Conservation (phyloP, 345 rosid genomes). For the Aquilaria sinensis region DNA sequence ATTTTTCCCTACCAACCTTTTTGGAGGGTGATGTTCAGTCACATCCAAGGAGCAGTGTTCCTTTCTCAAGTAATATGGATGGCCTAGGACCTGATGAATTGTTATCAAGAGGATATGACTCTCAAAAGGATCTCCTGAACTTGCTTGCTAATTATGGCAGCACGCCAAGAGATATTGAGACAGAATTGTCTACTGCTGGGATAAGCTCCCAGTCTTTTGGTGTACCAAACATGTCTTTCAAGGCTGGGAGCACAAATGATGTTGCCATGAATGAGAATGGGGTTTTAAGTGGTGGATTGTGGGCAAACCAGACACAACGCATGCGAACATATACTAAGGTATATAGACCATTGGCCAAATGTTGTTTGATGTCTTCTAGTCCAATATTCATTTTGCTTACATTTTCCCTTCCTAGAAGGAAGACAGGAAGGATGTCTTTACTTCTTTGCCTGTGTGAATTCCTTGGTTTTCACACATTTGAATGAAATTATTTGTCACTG, state of each 20-base stretch:
- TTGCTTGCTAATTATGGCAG: slow-evolving; percentile 70
- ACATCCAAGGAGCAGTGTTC: slow-evolving; percentile 36
- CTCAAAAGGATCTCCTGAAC: slow-evolving; percentile 86
- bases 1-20: slow-evolving; percentile 30
- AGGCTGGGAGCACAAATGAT: slow-evolving; percentile 32
- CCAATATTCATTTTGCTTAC: too few species aligned
- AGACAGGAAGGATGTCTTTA: too few species aligned
- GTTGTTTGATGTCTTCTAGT: too few species aligned
- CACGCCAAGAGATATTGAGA: slow-evolving; percentile 64
- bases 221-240: slow-evolving; percentile 48
- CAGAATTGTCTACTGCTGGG: slow-evolving; percentile 36
- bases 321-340: slow-evolving; percentile 72
- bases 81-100: slow-evolving; percentile 34
- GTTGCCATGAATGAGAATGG: slow-evolving; percentile 41
- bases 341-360: neutral
- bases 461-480: neutral
- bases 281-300: slow-evolving; percentile 36
- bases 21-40: slow-evolving; percentile 52
- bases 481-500: neutral
- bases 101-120: slow-evolving; percentile 41
- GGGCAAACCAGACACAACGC: slow-evolving; percentile 46
- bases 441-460: too few species aligned
- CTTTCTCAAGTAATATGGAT: slow-evolving; percentile 28
- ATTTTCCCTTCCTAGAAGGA: too few species aligned
- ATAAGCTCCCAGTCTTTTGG: slow-evolving; percentile 49